These are phyloP conservation scores for Blastocystis sp. DNA, from an alignment of 352 stramenopile genomes.

Conservation along the genomic window DNA sequence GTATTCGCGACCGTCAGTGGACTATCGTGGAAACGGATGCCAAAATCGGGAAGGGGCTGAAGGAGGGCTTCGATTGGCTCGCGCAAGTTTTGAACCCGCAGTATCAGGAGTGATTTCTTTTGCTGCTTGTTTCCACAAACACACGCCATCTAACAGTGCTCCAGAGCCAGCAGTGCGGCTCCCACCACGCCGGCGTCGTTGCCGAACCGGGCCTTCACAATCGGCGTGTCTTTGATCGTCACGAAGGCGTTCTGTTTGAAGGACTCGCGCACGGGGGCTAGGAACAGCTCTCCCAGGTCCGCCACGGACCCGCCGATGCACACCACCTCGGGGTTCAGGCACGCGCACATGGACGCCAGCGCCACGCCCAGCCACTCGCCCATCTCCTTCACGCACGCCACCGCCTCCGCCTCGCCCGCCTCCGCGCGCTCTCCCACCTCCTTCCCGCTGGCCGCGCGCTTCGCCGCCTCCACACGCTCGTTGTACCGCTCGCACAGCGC, in stretches of 20 bases:
- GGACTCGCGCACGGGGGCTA: constrained; percentile 19
- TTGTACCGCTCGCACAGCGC: constrained; percentile 67
- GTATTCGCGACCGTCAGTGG: constrained; percentile 98
- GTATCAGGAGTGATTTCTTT: neutral
- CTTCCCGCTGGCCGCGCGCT: constrained; percentile 26
- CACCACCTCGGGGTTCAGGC: constrained; percentile 63
- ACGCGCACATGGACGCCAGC: constrained; percentile 65
- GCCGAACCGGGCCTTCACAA: constrained; percentile 45
- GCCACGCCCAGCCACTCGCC: constrained; percentile 63
- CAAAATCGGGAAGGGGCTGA: constrained; percentile 92
- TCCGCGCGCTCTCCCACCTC: constrained; percentile 57
- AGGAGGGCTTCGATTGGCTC: constrained; percentile 98
- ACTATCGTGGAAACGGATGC: constrained; percentile 98
- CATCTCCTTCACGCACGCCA: constrained; percentile 39
- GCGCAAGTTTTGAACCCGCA: constrained; percentile 59
- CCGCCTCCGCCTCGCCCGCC: constrained; percentile 6
- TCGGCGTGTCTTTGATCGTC: constrained; percentile 63
- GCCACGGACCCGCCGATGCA: constrained; percentile 59
- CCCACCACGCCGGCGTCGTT: constrained; percentile 56
- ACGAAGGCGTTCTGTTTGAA: constrained; percentile 59
- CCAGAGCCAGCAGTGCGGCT: constrained; percentile 56
- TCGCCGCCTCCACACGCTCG: neutral
- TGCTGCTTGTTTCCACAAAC: neutral
- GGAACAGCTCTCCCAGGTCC: constrained; percentile 53
- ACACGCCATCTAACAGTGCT: constrained; percentile 42